phyloP scores from a whole-genome alignment of 2,329 filamentous ascomycete species.

The Bertia moriformis region DNA sequence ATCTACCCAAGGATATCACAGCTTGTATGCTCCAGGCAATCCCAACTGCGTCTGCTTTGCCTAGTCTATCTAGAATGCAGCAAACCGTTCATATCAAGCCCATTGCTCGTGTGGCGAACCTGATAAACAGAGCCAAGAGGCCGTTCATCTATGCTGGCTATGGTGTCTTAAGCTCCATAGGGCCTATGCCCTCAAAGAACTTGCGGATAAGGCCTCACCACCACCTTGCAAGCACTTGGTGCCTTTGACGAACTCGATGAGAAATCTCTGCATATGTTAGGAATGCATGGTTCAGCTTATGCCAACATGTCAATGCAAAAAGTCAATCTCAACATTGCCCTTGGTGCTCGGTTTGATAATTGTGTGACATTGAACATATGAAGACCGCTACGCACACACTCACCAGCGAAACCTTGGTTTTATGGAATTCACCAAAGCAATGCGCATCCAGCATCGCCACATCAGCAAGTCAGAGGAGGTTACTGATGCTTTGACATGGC shows the following conservation, averaged over 20 bases:
- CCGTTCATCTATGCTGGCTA: slow-evolving; percentile 91
- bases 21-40: slow-evolving; percentile 63
- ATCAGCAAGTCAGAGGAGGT: slow-evolving; percentile 65
- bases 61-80: slow-evolving; percentile 55
- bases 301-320: slow-evolving; percentile 98
- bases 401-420: slow-evolving; percentile 95
- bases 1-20: slow-evolving; percentile 92
- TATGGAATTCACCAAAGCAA: slow-evolving; percentile 79
- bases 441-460: slow-evolving; percentile 67
- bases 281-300: slow-evolving; percentile 94
- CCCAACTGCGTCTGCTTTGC: slow-evolving; percentile 76
- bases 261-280: slow-evolving; percentile 94
- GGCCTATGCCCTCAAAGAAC: slow-evolving; percentile 62
- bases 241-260: slow-evolving; percentile 84
- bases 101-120: slow-evolving; percentile 61
- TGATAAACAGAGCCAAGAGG: slow-evolving; percentile 83
- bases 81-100: slow-evolving; percentile 59
- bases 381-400: slow-evolving; percentile 81
- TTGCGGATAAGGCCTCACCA: slow-evolving; percentile 84
- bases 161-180: slow-evolving; percentile 75
- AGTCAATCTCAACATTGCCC: slow-evolving; percentile 85
- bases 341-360: slow-evolving; percentile 90
- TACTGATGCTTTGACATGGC: slow-evolving; percentile 67
- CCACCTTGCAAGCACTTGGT: slow-evolving; percentile 84
- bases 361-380: slow-evolving; percentile 78